A percentile compares a stretch with the other conserved stretches of the same genome.
These are phyloP conservation scores for Vitis riparia DNA, from an alignment of 164 flowering plant species.

Conservation along the genomic window DNA sequence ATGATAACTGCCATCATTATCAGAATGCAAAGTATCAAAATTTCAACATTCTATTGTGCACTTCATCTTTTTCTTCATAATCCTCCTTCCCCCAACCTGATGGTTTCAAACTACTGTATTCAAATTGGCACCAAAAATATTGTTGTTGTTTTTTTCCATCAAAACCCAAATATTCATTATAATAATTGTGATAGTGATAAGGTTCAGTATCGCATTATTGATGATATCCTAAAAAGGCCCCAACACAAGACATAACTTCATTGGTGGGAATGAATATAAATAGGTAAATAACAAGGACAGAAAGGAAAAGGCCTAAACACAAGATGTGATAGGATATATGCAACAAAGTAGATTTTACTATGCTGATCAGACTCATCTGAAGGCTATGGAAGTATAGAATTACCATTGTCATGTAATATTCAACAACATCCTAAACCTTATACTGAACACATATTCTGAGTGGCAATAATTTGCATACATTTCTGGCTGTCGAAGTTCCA, in stretches of 20 bases:
- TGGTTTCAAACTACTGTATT: neutral
- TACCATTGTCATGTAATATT: no score
- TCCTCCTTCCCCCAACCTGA: neutral
- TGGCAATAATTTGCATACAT: conserved; percentile 10
- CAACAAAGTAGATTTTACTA: no score
- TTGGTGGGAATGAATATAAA: no score
- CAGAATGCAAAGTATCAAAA: neutral
- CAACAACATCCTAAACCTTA: neutral
- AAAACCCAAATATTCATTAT: no score
- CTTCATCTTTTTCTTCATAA: neutral
- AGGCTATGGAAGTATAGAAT: neutral
- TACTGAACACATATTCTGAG: neutral
- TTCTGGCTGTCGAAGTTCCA: conserved; percentile 8
- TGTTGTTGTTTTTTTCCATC: neutral
- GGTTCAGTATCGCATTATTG: neutral
- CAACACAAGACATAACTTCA: no score
- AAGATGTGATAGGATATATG: no score
- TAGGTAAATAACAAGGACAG: no score
- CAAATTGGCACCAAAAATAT: neutral
- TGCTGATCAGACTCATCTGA: neutral
- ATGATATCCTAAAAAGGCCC: no score
- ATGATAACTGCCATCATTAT: neutral
- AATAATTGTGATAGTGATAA: neutral
- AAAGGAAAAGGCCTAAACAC: no score
- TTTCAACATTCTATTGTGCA: neutral